Base-by-base conservation (phyloP, 768 basidiomycete genomes). In the Sistotremastrum suecicum region DNA sequence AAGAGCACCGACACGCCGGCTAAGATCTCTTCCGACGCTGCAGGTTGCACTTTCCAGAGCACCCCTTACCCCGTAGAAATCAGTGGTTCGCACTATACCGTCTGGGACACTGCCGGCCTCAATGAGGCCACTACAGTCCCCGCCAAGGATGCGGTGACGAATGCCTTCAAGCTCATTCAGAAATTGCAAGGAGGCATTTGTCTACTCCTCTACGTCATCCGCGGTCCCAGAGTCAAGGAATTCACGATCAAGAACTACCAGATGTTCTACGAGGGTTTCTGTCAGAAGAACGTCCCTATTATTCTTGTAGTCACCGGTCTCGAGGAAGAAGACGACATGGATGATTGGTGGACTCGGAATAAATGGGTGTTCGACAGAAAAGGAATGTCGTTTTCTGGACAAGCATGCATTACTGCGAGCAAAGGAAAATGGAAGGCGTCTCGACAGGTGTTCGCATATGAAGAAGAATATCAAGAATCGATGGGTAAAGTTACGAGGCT, bases 201-300 rank as follows among this genome's bases (percentile, higher is more conserved):
- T 54, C 58, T 71, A 34, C 63, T 71, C 35, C 49, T 70, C 5
- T 70, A 61, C 51, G 62, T 62, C 39, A 62, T 68, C 51, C 62
- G 63, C 5, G 65, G 60, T n/a, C 60, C 68, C 9, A 56, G 66
- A 47, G 57, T 68, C 46, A 56, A 54, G 42, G 56, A 60, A 28
- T 53, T 59, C 2, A 48, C 61, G 32, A 55, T 60, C 38, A 57
- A 60, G 37, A 71, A 69, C 42, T 70, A 67, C 57, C 54, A 56
- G 33, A 49, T 68, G 32, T 66, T 69, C 49, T 11, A 50, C 42
- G 58, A 65, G 7, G 58, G 64, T 11, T 61, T 70, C n/a, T 68
- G 66, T 45, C 56, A 54, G 34, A 51, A 53, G 39, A 50, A 58
- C 37, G 68, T 70, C 12, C 69, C 69, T 3, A 61, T 64, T 20